Evolutionary conservation across 768 basidiomycete species (phyloP).

Genomic region (Lentinula boryana): DNA sequence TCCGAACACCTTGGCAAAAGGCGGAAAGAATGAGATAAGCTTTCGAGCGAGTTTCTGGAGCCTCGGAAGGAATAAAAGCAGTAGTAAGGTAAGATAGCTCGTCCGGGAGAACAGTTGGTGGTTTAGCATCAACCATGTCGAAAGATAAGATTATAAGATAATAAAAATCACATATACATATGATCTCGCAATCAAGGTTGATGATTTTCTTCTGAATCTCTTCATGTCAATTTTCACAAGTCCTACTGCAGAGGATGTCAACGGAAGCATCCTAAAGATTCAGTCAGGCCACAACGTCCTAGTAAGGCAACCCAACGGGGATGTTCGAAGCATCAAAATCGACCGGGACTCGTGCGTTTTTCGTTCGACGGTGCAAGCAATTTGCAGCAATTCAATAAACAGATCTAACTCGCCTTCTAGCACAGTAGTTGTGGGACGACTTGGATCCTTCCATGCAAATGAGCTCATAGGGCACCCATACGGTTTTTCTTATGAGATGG

Average conservation of each 20-base stretch:
- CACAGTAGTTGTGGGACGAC: slow-evolving; percentile 71
- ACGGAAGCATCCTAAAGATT: slow-evolving; percentile 29
- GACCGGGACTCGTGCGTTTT: slow-evolving; percentile 62
- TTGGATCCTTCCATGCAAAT: slow-evolving; percentile 75
- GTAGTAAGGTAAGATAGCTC: slow-evolving; percentile 48
- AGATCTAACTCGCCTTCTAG: slow-evolving; percentile 29
- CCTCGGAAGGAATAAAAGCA: slow-evolving; percentile 45
- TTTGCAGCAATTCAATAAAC: background rate
- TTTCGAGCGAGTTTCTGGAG: slow-evolving; percentile 48
- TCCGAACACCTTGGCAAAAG: slow-evolving; percentile 56
- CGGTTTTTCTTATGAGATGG: slow-evolving; percentile 86
- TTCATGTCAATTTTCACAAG: background rate
- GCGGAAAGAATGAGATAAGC: slow-evolving; percentile 66
- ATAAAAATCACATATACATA: background rate
- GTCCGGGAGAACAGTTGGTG: slow-evolving; percentile 29
- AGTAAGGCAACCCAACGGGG: slow-evolving; percentile 72
- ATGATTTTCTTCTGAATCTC: background rate
- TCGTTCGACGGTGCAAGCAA: slow-evolving; percentile 8
- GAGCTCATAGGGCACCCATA: slow-evolving; percentile 80
- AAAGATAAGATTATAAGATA: background rate
- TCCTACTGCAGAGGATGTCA: background rate
- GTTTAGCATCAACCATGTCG: background rate
- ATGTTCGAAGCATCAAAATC: slow-evolving; percentile 68
- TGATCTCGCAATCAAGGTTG: background rate
- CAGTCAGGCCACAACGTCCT: slow-evolving; percentile 73